phyloP scores from a whole-genome alignment of 352 stramenopile species.

The Phytophthora quininea region DNA sequence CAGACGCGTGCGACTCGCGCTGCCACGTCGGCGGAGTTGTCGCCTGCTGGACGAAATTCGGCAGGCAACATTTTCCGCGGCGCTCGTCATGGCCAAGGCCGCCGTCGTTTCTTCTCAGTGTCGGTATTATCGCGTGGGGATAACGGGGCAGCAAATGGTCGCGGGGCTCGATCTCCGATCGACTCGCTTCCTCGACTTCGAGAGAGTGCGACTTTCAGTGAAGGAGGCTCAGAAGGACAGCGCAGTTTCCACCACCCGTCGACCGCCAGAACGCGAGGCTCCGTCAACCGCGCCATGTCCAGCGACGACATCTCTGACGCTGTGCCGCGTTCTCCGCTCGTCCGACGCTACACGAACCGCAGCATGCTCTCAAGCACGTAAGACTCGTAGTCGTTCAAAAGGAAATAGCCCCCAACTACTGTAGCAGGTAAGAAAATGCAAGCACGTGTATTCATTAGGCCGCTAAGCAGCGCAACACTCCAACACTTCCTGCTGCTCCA shows the following conservation, averaged over 20 bases:
- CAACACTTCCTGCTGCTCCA: no score
- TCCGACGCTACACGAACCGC: slow-evolving; percentile 49
- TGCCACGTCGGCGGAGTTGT: slow-evolving; percentile 23
- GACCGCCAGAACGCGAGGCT: slow-evolving; percentile 19
- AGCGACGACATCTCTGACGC: slow-evolving; percentile 31
- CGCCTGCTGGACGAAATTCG: slow-evolving; percentile 32
- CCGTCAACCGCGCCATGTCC: slow-evolving; percentile 38
- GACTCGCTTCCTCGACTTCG: slow-evolving; percentile 15
- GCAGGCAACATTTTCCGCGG: slow-evolving; percentile 72
- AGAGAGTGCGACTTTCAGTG: slow-evolving; percentile 23
- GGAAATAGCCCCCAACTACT: no score
- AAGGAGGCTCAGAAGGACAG: slow-evolving; percentile 16
- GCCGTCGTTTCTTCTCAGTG: slow-evolving; percentile 59
- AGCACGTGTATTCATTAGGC: no score
- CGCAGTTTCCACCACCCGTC: slow-evolving; percentile 32
- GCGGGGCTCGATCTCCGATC: slow-evolving; percentile 1
- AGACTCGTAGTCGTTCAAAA: no score
- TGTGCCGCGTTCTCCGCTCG: slow-evolving; percentile 35
- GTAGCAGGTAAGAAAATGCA: no score
- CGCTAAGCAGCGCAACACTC: no score
- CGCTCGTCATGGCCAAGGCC: slow-evolving; percentile 57
- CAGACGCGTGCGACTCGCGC: slow-evolving; percentile 15
- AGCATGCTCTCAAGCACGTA: slow-evolving; percentile 35
- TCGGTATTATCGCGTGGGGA: slow-evolving; percentile 19
- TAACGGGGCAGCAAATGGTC: slow-evolving; percentile 4